Evolutionary conservation across 192 early-diverging fungal genomes (phyloP), one percentile per base, ranked within the genome.

Genomic region (Gigaspora rosea): DNA sequence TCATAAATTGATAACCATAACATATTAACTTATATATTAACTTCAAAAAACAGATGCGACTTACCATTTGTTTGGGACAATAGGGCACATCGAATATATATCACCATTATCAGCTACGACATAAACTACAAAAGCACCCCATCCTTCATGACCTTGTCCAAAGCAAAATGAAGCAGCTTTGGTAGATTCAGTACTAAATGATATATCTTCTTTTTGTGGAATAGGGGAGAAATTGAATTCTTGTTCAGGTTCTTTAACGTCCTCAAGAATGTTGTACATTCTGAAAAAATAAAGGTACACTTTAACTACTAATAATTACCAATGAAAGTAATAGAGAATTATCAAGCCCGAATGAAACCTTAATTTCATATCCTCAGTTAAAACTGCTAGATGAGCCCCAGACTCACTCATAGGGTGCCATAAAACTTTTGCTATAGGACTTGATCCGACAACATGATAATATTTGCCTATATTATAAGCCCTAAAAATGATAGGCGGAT

Each of bases 401-500:
- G 70, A 83, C 41, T 90, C 85, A 64, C 91, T 93, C 73, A 95
- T 80, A 27, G 93, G 90, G 63, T 95, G 95, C 95, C 95, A 96
- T 36, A 85, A 84, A 11, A 90, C 88, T 72, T 95, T 92, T 8
- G 86, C 82, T 6, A 92, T 83, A 6, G 86, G 85, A 56, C 83
- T 83, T 20, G 83, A 73, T 10, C 66, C 57, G 7, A 18, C 20
- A 27, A 50, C n/a, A 54, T 77, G 77, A 61, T 79, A 67, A 54
- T 62, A 74, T 15, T 15, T 20, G 36, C 83, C 83, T 63, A 85
- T 49, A 36, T 50, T 54, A 4, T 82, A 75, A 22, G 73, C 72
- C 18, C 78, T 73, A 65, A 36, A 22, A 12, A 76, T 36, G 5
- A n/a, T 46, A 4, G 8, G 48, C 4, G 20, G n/a, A 33, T 33